Evolutionary conservation across 2,329 filamentous ascomycete genomes (phyloP).

Genomic region (Fusarium sp.): DNA sequence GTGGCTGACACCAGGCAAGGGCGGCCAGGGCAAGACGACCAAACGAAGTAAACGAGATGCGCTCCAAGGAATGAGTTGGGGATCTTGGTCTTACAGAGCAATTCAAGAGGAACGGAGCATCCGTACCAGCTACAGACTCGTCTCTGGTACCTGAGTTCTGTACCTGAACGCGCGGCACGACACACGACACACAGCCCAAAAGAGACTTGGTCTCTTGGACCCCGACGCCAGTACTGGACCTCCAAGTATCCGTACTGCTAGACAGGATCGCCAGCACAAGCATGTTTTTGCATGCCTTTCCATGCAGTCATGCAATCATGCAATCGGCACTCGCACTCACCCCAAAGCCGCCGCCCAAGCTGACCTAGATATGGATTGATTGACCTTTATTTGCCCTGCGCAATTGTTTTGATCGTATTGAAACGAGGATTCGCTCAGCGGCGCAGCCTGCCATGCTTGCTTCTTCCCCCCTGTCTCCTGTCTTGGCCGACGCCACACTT

Average conservation of each 20-base stretch:
- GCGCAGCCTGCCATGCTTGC: slow-evolving; percentile 5
- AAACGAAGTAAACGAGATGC: neutral
- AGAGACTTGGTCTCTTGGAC: neutral
- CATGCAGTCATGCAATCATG: too few species aligned
- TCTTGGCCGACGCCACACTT: slow-evolving; percentile 8
- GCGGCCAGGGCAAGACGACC: too few species aligned
- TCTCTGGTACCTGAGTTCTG: slow-evolving; percentile 21
- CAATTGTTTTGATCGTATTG: too few species aligned
- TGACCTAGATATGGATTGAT: neutral
- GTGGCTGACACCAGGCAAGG: neutral
- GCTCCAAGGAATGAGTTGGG: neutral
- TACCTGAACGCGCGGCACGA: slow-evolving; percentile 43
- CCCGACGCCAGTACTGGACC: neutral
- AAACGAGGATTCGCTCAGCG: too few species aligned
- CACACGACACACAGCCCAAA: slow-evolving; percentile 35
- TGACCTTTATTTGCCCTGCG: neutral
- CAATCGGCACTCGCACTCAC: too few species aligned
- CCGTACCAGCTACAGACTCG: slow-evolving; percentile 1
- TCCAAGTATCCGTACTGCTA: neutral
- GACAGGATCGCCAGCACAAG: too few species aligned
- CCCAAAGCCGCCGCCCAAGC: too few species aligned
- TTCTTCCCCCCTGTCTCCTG: slow-evolving; percentile 6
- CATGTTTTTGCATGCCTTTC: too few species aligned
- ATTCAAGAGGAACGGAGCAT: neutral
- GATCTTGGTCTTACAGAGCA: neutral